Conservation (phyloP, 805 yeast genomes). For the Kregervanrija delftensis region DNA sequence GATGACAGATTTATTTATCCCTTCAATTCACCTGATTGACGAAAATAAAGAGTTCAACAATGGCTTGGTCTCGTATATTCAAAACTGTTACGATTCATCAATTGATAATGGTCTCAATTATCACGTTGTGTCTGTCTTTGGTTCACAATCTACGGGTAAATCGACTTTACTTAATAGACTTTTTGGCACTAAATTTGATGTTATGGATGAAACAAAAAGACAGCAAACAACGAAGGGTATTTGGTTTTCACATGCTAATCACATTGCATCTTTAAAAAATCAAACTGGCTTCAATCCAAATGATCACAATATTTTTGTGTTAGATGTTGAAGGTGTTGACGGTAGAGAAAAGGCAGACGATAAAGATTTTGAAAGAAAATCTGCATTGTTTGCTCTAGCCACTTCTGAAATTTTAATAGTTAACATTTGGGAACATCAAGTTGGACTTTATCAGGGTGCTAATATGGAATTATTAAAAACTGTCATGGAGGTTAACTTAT, state of each 20-base stretch:
- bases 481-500: conserved; percentile 89
- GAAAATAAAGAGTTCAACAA: conserved; percentile 50
- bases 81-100: conserved; percentile 18
- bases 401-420: conserved; percentile 87
- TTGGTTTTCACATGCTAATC: conserved; percentile 59
- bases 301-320: conserved; percentile 49
- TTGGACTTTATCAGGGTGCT: conserved; percentile 95
- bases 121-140: conserved; percentile 92
- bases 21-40: conserved; percentile 55
- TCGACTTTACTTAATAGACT: conserved; percentile 82
- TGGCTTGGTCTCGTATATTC: conserved; percentile 26
- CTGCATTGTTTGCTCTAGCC: conserved; percentile 89
- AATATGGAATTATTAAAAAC: conserved; percentile 93
- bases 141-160: conserved; percentile 95
- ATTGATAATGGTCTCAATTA: conserved; percentile 58
- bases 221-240: conserved; percentile 89
- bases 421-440: conserved; percentile 95
- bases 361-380: conserved; percentile 95
- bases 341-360: conserved; percentile 98
- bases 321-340: conserved; percentile 99
- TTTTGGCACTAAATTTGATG: conserved; percentile 84
- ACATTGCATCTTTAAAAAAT: conserved; percentile 23
- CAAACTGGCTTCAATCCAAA: conserved; percentile 12
- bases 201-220: conserved; percentile 81
- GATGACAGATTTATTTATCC: conserved; percentile 8